Evolutionary conservation across 176 grass and related monocot genomes (phyloP), one percentile per base, ranked within the genome.

Genomic region (Elaeis guineensis): DNA sequence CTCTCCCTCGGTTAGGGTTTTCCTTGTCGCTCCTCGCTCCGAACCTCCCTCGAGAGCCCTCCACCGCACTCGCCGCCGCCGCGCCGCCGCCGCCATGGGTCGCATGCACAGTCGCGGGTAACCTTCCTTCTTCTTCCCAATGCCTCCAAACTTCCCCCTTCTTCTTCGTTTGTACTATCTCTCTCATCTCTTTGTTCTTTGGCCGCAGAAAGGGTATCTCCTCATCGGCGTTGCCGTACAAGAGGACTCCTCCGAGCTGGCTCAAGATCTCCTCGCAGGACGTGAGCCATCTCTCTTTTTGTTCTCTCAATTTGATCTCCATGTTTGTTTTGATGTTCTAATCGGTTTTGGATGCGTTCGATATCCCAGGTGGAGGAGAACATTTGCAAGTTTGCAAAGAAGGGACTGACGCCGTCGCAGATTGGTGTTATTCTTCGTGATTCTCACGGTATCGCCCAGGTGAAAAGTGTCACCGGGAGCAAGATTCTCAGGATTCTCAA

Each of bases 401-500:
- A 44, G 35, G 35, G 35, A 12, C 35, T 44, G 35, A 44, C 35
- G 35, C 35, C 35, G 11, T 44, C 35, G 35, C 35, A 44, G 35
- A 44, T 44, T 44, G 35, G 35, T 44, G 35, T 44, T 44, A 44
- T 44, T 44, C 35, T 44, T 11, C 35, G 35, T 44, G 35, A 44
- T 44, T 44, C 35, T 44, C 35, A 44, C 11, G 35, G 35, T 44
- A 44, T 44, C 9, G 35, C 35, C 35, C 35, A 44, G 35, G 35
- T 44, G 35, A 44, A 44, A 14, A 44, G 35, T 14, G 35, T 44
- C 35, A 44, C 35, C 8, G 35, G 89, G 11, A 95, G 71, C 89
- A 95, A 95, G 81, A 95, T 95, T 39, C 89, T 95, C 55, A 82
- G 89, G 59, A 89, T 95, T 68, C 89, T 95, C 16, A 95, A 95